phyloP scores from a whole-genome alignment of 2,329 filamentous ascomycete species.

The Hypoxylon sp. region DNA sequence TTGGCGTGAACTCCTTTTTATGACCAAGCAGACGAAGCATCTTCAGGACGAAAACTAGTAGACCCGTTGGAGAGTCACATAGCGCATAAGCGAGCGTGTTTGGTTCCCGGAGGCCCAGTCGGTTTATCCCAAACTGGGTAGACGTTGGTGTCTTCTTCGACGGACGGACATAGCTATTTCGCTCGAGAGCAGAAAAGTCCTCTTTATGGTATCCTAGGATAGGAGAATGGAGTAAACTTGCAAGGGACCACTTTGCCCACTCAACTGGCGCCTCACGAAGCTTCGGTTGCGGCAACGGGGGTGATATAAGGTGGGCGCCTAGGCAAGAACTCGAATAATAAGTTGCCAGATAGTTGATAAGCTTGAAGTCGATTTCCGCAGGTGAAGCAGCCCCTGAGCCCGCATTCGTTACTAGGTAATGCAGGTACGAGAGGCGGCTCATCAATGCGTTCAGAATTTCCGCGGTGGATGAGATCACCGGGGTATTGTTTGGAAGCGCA shows the following conservation, averaged over 20 bases:
- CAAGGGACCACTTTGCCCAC: constrained; percentile 71
- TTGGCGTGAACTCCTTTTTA: constrained; percentile 59
- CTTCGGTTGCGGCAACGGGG: constrained; percentile 66
- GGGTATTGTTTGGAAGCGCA: constrained; percentile 65
- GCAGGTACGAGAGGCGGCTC: constrained; percentile 69
- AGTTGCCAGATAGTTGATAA: constrained; percentile 65
- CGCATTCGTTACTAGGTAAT: constrained; percentile 71
- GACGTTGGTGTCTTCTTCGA: constrained; percentile 42
- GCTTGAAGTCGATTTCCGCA: constrained; percentile 66
- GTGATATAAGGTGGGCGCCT: constrained; percentile 73
- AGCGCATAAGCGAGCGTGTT: constrained; percentile 72
- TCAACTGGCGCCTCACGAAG: constrained; percentile 60
- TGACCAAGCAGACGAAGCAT: constrained; percentile 61
- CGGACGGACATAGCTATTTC: constrained; percentile 39
- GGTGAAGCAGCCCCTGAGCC: constrained; percentile 63
- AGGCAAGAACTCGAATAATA: constrained; percentile 66
- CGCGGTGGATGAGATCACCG: constrained; percentile 68
- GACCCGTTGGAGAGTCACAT: constrained; percentile 72
- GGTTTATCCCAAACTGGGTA: constrained; percentile 52
- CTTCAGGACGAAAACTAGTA: constrained; percentile 69
- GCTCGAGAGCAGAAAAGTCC: constrained; percentile 64
- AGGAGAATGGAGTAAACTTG: constrained; percentile 62
- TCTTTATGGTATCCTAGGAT: constrained; percentile 70
- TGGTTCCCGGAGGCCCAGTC: constrained; percentile 59
- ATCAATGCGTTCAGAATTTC: constrained; percentile 72